Evolutionary conservation across 805 yeast genomes (phyloP).

Genomic region (Metschnikowia lochheadii): DNA sequence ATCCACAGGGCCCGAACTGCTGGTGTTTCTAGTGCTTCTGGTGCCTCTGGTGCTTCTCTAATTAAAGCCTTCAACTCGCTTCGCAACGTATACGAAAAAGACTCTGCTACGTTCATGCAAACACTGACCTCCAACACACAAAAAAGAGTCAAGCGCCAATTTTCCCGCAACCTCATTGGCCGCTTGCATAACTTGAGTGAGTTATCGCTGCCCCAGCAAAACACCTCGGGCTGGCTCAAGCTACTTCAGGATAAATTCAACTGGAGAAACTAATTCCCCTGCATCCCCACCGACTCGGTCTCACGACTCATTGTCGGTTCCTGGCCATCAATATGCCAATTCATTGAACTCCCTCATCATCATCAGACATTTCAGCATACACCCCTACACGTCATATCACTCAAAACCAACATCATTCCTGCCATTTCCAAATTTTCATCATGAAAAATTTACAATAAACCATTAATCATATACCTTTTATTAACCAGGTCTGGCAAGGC

Average conservation of each 20-base stretch:
- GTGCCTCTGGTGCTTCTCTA: neutral
- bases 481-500: too few species aligned
- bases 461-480: too few species aligned
- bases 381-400: too few species aligned
- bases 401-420: too few species aligned
- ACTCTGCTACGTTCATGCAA: neutral
- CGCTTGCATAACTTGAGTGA: slow-evolving; percentile 17
- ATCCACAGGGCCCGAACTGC: neutral
- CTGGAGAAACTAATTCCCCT: slow-evolving; percentile 4
- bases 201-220: slow-evolving; percentile 11
- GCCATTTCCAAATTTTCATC: too few species aligned
- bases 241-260: slow-evolving; percentile 8
- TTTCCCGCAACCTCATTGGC: slow-evolving; percentile 25
- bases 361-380: too few species aligned
- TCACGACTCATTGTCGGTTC: slow-evolving; percentile 1
- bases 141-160: slow-evolving; percentile 24
- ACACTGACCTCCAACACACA: neutral
- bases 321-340: too few species aligned
- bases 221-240: slow-evolving; percentile 10
- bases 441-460: too few species aligned
- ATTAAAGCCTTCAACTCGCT: neutral
- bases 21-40: too few species aligned
- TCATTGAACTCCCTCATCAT: too few species aligned
- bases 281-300: slow-evolving; percentile 3
- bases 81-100: neutral